Percentiles rank a stretch among this genome's conserved stretches.
phyloP scores from a whole-genome alignment of 805 yeast genomes.

The Metschnikowia koreensis region DNA sequence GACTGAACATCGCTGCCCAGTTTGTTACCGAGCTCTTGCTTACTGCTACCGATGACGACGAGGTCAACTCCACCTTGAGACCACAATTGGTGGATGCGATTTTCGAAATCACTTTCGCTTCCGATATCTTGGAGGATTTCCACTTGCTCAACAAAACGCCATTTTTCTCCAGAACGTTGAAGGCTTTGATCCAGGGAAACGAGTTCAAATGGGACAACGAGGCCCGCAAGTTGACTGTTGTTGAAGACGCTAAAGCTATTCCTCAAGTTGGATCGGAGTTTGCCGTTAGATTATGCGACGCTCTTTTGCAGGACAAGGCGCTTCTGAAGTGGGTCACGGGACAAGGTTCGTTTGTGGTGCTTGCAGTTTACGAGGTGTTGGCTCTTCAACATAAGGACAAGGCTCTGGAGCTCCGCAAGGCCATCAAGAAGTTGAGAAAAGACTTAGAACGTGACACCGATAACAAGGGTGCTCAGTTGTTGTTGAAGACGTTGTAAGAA shows the following conservation, averaged over 20 bases:
- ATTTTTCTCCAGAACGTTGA: constrained; percentile 69
- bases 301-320: constrained; percentile 47
- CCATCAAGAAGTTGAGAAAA: constrained; percentile 51
- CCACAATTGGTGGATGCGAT: constrained; percentile 54
- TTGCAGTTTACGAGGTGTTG: constrained; percentile 71
- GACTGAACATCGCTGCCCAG: constrained; percentile 81
- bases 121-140: constrained; percentile 62
- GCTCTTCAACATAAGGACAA: constrained; percentile 36
- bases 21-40: constrained; percentile 73
- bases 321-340: constrained; percentile 61
- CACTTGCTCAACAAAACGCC: constrained; percentile 68
- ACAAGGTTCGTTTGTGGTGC: constrained; percentile 77
- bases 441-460: constrained; percentile 42
- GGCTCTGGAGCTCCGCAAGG: constrained; percentile 49
- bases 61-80: constrained; percentile 38
- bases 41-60: constrained; percentile 47
- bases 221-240: constrained; percentile 45
- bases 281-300: constrained; percentile 52
- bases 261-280: constrained; percentile 56
- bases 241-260: constrained; percentile 27
- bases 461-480: constrained; percentile 61
- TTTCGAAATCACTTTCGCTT: constrained; percentile 53
- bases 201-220: constrained; percentile 65
- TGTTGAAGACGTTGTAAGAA: constrained; percentile 23
- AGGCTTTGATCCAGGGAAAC: constrained; percentile 80